Conservation (phyloP, 345 rosid genomes). For the Pugionium cornutum region DNA sequence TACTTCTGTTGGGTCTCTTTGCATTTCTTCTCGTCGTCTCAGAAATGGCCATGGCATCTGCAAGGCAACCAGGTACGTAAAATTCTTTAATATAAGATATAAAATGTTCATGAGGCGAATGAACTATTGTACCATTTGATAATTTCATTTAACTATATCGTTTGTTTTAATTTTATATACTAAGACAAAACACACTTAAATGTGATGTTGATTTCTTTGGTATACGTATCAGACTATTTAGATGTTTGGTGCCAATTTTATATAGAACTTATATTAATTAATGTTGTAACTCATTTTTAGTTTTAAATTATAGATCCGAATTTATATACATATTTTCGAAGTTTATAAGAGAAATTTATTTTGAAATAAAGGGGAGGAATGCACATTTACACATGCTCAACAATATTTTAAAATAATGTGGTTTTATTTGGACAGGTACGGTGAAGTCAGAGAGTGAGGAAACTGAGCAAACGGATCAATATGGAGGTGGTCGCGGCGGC, state of each 20-base stretch:
- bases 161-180: not conserved
- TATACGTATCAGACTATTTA: not conserved
- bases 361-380: not conserved
- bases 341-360: not conserved
- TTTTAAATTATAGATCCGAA: too few relatives aligned
- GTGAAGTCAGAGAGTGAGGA: slow-evolving; percentile 1
- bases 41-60: slow-evolving; percentile 3
- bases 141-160: not conserved
- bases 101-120: not conserved
- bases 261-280: too few relatives aligned
- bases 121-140: not conserved
- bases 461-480: not conserved
- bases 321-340: too few relatives aligned
- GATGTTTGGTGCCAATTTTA: not conserved
- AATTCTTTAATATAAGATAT: not conserved
- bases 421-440: not conserved
- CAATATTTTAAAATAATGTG: not conserved
- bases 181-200: not conserved
- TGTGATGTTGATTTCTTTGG: not conserved
- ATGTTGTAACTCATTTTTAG: too few relatives aligned
- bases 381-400: not conserved
- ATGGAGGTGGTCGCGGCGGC: not conserved
- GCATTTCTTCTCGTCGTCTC: slow-evolving; percentile 28
- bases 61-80: slow-evolving; percentile 15
- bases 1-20: slow-evolving; percentile 24